Evolutionary conservation across 257 asterid genomes (phyloP).

Genomic region (Lavandula angustifolia): DNA sequence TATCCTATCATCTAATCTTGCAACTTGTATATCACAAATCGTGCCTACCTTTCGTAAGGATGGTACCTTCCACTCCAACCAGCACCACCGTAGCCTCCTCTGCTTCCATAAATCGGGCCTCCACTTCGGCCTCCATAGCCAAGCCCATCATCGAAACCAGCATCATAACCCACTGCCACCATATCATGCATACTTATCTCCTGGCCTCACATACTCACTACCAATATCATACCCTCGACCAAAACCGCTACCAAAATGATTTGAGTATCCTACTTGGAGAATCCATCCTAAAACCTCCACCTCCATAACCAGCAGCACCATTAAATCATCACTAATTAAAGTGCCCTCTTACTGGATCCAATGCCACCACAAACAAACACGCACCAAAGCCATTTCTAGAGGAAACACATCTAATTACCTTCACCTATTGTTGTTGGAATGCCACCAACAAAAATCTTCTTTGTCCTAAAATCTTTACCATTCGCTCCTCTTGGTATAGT

Average conservation of each 20-base stretch:
- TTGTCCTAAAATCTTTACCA: constrained; percentile 58
- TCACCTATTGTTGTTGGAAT: constrained; percentile 53
- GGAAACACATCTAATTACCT: constrained; percentile 37
- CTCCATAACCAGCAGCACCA: constrained; percentile 42
- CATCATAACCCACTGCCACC: constrained; percentile 41
- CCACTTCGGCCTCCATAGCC: constrained; percentile 48
- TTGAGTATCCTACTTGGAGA: constrained; percentile 39
- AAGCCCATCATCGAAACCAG: constrained; percentile 39
- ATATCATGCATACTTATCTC: constrained; percentile 44
- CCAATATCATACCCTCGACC: constrained; percentile 53
- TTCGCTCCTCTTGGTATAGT: constrained; percentile 61
- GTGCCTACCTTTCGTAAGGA: constrained; percentile 56
- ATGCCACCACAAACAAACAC: background rate
- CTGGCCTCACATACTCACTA: constrained; percentile 40
- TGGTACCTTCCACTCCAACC: constrained; percentile 53
- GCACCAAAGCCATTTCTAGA: background rate
- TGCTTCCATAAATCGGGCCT: constrained; percentile 39
- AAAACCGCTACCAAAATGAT: constrained; percentile 45
- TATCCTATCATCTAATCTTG: background rate
- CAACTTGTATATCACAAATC: background rate
- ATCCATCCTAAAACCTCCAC: constrained; percentile 45
- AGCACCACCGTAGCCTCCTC: constrained; percentile 45
- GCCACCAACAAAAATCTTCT: constrained; percentile 67
- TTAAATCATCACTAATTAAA: constrained; percentile 7
- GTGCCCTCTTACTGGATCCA: background rate